Evolutionary conservation across 2,329 filamentous ascomycete species (phyloP).

Genomic region (Colletotrichum melonis): DNA sequence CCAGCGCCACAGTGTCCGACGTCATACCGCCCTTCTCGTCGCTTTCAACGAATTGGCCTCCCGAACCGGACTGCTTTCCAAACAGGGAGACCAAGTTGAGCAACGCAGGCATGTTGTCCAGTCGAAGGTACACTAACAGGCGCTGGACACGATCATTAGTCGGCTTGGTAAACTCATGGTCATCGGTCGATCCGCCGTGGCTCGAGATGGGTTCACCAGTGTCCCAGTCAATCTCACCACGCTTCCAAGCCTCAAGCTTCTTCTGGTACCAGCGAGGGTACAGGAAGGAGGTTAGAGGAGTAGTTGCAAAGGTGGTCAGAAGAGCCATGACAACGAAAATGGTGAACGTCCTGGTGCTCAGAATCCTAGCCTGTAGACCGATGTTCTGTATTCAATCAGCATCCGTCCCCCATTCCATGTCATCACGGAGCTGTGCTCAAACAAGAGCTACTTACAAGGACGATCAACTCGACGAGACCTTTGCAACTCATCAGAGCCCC

Average conservation of each 20-base stretch:
- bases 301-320: conserved; percentile 86
- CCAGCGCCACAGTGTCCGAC: not conserved
- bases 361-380: conserved; percentile 83
- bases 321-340: conserved; percentile 97
- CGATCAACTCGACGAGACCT: conserved; percentile 92
- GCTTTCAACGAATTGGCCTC: conserved; percentile 38
- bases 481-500: conserved; percentile 97
- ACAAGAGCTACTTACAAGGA: conserved; percentile 71
- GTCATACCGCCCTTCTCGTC: conserved; percentile 2
- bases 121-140: conserved; percentile 82
- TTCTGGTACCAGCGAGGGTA: conserved; percentile 76
- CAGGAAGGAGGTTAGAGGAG: conserved; percentile 77
- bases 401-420: not conserved
- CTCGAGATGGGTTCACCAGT: conserved; percentile 50
- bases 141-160: conserved; percentile 64
- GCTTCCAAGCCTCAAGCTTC: conserved; percentile 69
- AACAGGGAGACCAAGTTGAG: conserved; percentile 87
- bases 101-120: conserved; percentile 85
- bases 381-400: conserved; percentile 60
- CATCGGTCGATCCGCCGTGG: conserved; percentile 41
- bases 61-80: conserved; percentile 54
- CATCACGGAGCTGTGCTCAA: not conserved
- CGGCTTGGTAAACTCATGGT: conserved; percentile 60
- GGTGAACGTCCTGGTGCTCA: conserved; percentile 85
- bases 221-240: conserved; percentile 91